Evolutionary conservation across 495 filamentous ascomycete genomes (phyloP), one percentile per base, ranked within the genome.

Genomic region (Podospora fimiseda): DNA sequence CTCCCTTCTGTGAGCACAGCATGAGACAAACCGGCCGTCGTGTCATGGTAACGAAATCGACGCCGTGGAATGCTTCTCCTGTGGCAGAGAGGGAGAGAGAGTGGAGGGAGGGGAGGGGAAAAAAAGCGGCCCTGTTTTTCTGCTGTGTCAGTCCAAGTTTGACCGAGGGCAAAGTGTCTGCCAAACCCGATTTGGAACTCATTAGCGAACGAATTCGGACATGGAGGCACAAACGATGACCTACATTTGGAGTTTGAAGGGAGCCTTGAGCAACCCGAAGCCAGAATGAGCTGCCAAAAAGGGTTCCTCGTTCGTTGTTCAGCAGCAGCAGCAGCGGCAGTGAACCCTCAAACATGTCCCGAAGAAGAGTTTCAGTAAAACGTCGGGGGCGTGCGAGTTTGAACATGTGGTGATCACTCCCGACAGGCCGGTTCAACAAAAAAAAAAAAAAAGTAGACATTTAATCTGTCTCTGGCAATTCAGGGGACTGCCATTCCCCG

Each of bases 141-240:
- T 64, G 60, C 45, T 42, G 64, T 60, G 55, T 38, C 23, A 46
- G 48, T 56, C 50, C 16, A 47, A 60, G 53, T 53, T 56, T 48
- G 55, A 56, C 52, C 58, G 46, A 53, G 36, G 50, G 42, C 23
- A 50, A 61, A n/a, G n/a, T n/a, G 43, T 50, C 47, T 61, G 27
- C 36, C 41, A 55, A 37, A 9, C 56, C 60, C 51, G 24, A 60
- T 63, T 51, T 37, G 62, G 66, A 59, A 60, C 41, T 44, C 52
- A 42, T 67, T 60, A 69, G 62, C 64, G 52, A 62, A 57, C 66
- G 47, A 56, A 69, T 62, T 37, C 46, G 61, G 66, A 61, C 55
- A 19, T 48, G n/a, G n/a, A 40, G 44, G 44, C 51, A 56, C 48
- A 41, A 52, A 57, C 53, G 60, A 50, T 43, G 51, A 42, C 51